Conservation (phyloP, 1,284 basidiomycete genomes). For the Agroathelia rolfsii region DNA sequence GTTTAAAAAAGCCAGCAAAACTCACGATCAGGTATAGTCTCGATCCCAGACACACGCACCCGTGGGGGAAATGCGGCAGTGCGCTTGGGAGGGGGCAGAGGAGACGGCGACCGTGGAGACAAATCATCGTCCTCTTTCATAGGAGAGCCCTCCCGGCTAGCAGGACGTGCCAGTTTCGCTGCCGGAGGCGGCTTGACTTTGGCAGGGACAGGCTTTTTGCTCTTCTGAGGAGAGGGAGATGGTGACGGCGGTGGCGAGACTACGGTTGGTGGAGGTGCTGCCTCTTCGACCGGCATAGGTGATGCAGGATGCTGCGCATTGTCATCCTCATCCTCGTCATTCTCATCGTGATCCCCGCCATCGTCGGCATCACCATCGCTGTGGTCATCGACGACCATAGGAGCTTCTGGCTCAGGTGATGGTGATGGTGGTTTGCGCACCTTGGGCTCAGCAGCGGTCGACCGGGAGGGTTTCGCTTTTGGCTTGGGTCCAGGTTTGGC, state of each 20-base stretch:
- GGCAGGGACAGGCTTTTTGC: too few relatives aligned
- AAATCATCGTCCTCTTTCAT: slow-evolving; percentile 4
- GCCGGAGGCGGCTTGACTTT: slow-evolving; percentile 2
- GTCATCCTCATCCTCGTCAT: too few relatives aligned
- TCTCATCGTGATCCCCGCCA: too few relatives aligned
- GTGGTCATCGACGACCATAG: slow-evolving; percentile 8
- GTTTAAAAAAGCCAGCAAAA: slow-evolving; percentile 3
- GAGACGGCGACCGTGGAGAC: slow-evolving; percentile 1
- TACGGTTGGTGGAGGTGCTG: slow-evolving; percentile 14
- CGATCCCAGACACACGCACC: too few relatives aligned
- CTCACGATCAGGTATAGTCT: too few relatives aligned
- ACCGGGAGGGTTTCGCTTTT: slow-evolving; percentile 12
- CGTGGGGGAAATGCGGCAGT: slow-evolving; percentile 2
- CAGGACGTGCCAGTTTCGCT: neutral
- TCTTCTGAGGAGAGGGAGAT: slow-evolving; percentile 14
- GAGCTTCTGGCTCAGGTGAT: too few relatives aligned
- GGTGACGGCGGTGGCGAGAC: slow-evolving; percentile 6
- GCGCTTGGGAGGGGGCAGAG: slow-evolving; percentile 2
- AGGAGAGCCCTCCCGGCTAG: neutral
- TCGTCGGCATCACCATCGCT: slow-evolving; percentile 15
- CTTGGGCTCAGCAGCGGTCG: too few relatives aligned
- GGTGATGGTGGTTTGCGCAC: too few relatives aligned
- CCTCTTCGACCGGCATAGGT: too few relatives aligned
- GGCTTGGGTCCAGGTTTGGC: slow-evolving; percentile 15
- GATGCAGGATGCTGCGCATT: too few relatives aligned